phyloP scores from a whole-genome alignment of 257 asterid species.

The Gentiana straminea region DNA sequence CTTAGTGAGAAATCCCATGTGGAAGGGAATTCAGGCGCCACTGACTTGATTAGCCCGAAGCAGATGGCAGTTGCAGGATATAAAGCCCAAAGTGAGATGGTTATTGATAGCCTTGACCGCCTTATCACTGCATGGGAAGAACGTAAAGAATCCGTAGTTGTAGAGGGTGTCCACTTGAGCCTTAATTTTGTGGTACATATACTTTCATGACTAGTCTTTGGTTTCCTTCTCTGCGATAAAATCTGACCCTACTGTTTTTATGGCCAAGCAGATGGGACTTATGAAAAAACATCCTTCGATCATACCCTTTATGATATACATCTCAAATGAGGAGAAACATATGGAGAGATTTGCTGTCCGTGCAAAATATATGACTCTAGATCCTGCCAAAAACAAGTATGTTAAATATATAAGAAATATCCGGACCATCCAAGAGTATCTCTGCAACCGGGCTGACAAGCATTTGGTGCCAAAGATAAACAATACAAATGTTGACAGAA shows the following conservation, averaged over 20 bases:
- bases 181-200: conserved; percentile 92
- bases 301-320: conserved; percentile 91
- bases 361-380: conserved; percentile 96
- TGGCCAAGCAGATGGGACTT: conserved; percentile 80
- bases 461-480: conserved; percentile 94
- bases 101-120: conserved; percentile 94
- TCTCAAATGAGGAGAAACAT: conserved; percentile 90
- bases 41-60: conserved; percentile 60
- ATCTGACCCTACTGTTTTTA: conserved; percentile 11
- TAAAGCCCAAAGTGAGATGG: conserved; percentile 99
- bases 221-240: neutral
- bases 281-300: conserved; percentile 99
- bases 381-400: conserved; percentile 93
- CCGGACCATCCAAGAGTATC: conserved; percentile 94
- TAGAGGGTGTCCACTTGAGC: conserved; percentile 98
- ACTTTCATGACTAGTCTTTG: neutral
- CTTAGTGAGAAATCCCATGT: conserved; percentile 22
- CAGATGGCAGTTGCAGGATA: conserved; percentile 97
- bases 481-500: conserved; percentile 91
- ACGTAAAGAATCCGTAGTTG: conserved; percentile 91
- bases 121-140: conserved; percentile 96
- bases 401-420: conserved; percentile 88
- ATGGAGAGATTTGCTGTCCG: conserved; percentile 98
- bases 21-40: conserved; percentile 34
- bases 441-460: conserved; percentile 91